Percentiles rank a stretch among this genome's conserved stretches.
phyloP scores from a whole-genome alignment of 805 yeast genomes.

The Sugiyamaella lignohabitans region DNA sequence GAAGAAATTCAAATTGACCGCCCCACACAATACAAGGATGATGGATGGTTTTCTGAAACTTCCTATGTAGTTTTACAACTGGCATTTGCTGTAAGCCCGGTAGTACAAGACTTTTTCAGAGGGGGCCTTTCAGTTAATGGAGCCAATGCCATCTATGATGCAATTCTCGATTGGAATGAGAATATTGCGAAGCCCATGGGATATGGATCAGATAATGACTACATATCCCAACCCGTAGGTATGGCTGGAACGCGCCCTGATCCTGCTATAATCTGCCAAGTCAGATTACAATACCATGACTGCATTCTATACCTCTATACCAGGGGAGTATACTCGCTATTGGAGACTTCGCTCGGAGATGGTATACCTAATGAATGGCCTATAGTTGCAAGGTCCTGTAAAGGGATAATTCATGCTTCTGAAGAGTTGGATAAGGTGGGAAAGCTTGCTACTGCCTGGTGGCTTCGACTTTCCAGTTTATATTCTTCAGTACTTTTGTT shows the following conservation, averaged over 20 bases:
- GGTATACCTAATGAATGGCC: conserved; percentile 7
- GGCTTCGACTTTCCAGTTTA: conserved; percentile 39
- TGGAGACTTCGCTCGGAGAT: conserved; percentile 11
- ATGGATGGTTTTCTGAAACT: conserved; percentile 43
- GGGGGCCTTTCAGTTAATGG: conserved; percentile 11
- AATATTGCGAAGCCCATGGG: conserved; percentile 16
- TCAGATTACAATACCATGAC: conserved; percentile 19
- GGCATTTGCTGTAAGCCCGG: conserved; percentile 14
- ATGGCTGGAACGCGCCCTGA: conserved; percentile 12
- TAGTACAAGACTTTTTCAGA: conserved; percentile 13
- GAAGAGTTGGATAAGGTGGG: conserved; percentile 14
- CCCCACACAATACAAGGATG: conserved; percentile 27
- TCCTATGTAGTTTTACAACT: conserved; percentile 21
- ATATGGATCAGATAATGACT: conserved; percentile 26
- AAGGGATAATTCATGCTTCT: conserved; percentile 9
- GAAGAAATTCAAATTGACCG: conserved; percentile 31
- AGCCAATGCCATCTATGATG: conserved; percentile 11
- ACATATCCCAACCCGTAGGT: conserved; percentile 9
- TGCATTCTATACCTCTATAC: conserved; percentile 10
- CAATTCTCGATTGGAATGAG: conserved; percentile 19
- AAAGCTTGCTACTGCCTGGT: conserved; percentile 37
- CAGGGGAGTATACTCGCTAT: conserved; percentile 11
- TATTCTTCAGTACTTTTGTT: conserved; percentile 32
- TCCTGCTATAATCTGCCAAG: conserved; percentile 15
- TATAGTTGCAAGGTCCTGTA: conserved; percentile 5